These are phyloP conservation scores for Sphagnum fallax DNA, from an alignment of 228 moss, liverwort and hornwort genomes.

Conservation along the genomic window DNA sequence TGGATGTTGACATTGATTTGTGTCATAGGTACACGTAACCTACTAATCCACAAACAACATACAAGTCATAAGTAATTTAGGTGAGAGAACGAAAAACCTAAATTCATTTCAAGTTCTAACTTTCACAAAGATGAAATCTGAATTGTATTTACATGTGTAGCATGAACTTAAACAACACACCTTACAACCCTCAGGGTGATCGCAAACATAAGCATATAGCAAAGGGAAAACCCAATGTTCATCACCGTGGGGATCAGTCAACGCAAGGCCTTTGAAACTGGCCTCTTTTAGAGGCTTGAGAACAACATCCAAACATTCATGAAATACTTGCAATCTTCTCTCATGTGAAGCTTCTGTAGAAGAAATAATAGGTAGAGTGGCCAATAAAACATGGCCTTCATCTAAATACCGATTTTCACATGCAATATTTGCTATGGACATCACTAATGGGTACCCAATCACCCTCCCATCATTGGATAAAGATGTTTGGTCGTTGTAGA, in stretches of 20 bases:
- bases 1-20: constrained; percentile 1
- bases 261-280: constrained; percentile 2
- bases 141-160: neutral
- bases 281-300: neutral
- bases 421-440: constrained; percentile 6
- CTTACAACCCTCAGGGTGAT: constrained; percentile 10
- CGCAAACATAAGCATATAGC: constrained; percentile 5
- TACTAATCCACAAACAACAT: neutral
- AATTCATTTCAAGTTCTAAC: neutral
- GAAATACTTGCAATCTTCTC: constrained; percentile 5
- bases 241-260: constrained; percentile 3
- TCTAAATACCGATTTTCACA: constrained; percentile 5
- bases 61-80: neutral
- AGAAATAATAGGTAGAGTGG: constrained; percentile 2
- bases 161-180: neutral
- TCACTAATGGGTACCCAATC: constrained; percentile 3
- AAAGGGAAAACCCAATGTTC: constrained; percentile 6
- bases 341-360: neutral
- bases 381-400: constrained; percentile 5
- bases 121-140: neutral
- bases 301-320: neutral
- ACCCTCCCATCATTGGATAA: constrained; percentile 8
- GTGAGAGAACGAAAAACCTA: neutral
- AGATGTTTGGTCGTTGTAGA: constrained; percentile 2
- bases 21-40: neutral